Conservation (phyloP, 495 filamentous ascomycete species). For the Gamarada debralockiae region DNA sequence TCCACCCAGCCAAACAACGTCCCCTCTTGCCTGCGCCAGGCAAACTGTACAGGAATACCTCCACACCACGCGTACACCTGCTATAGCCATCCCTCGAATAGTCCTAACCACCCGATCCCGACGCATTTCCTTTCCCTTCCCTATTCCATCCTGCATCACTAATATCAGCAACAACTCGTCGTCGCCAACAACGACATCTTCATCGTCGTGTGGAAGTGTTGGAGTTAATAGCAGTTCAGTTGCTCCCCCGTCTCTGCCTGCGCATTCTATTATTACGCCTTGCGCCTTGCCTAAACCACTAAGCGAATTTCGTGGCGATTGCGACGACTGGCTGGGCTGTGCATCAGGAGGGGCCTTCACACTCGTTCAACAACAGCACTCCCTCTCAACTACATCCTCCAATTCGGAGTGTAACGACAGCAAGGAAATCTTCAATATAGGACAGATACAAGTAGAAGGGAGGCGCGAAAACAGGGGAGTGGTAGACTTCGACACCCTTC, state of each 20-base stretch:
- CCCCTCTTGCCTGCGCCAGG: too few relatives aligned
- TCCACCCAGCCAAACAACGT: too few relatives aligned
- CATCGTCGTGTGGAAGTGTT: not conserved
- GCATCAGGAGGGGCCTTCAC: not conserved
- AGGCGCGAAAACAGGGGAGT: slow-evolving; percentile 10
- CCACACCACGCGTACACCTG: too few relatives aligned
- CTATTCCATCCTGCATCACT: too few relatives aligned
- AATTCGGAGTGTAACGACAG: not conserved
- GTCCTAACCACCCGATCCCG: too few relatives aligned
- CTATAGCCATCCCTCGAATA: too few relatives aligned
- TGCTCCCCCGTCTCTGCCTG: not conserved
- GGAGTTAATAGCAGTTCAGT: not conserved
- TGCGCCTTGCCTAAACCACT: slow-evolving; percentile 5
- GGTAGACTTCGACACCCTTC: slow-evolving; percentile 11
- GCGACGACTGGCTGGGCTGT: slow-evolving; percentile 8
- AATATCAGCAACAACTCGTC: too few relatives aligned
- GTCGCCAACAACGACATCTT: not conserved
- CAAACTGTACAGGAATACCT: too few relatives aligned
- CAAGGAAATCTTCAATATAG: not conserved
- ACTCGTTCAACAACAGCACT: slow-evolving; percentile 12
- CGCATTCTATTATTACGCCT: slow-evolving; percentile 11
- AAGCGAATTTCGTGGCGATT: slow-evolving; percentile 16
- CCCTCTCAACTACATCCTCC: not conserved
- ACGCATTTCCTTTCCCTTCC: too few relatives aligned
- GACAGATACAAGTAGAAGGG: slow-evolving; percentile 10